Evolutionary conservation across 345 rosid genomes (phyloP).

Genomic region (Hypericum perforatum): DNA sequence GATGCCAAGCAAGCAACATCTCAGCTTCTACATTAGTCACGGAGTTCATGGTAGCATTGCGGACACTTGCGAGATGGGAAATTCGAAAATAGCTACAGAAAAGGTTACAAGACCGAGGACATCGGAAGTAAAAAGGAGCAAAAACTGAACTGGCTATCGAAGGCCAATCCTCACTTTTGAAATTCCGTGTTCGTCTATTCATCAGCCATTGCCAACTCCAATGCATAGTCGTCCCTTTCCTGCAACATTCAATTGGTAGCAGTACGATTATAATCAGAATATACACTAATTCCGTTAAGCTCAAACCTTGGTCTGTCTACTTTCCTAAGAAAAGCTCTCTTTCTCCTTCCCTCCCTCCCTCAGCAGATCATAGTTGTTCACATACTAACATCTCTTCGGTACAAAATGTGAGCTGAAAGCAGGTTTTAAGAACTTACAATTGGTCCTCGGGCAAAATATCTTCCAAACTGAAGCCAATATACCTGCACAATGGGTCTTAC

Average conservation of each 20-base stretch:
- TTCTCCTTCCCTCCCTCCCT: not conserved
- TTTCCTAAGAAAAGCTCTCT: not conserved
- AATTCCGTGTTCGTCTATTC: slow-evolving; percentile 28
- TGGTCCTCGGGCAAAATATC: slow-evolving; percentile 97
- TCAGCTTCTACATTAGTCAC: too few species aligned
- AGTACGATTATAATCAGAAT: not conserved
- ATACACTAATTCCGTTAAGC: not conserved
- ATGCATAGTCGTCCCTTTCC: slow-evolving; percentile 94
- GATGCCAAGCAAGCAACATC: too few species aligned
- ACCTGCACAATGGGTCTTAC: slow-evolving; percentile 35
- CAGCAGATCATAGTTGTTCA: too few species aligned
- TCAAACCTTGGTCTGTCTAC: not conserved
- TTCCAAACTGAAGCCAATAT: slow-evolving; percentile 97
- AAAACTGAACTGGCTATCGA: too few species aligned
- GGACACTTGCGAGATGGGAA: too few species aligned
- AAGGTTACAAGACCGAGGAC: too few species aligned
- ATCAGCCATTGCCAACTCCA: slow-evolving; percentile 87
- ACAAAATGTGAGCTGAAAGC: not conserved
- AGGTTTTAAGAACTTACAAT: slow-evolving; percentile 46
- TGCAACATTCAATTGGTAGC: slow-evolving; percentile 23
- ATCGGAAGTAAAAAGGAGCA: too few species aligned
- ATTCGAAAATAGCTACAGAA: too few species aligned
- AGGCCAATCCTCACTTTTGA: too few species aligned
- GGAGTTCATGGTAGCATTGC: too few species aligned
- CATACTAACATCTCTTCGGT: not conserved